Evolutionary conservation across 805 yeast species (phyloP), one percentile per base, ranked within the genome.

Genomic region (Suhomyces prunicola): DNA sequence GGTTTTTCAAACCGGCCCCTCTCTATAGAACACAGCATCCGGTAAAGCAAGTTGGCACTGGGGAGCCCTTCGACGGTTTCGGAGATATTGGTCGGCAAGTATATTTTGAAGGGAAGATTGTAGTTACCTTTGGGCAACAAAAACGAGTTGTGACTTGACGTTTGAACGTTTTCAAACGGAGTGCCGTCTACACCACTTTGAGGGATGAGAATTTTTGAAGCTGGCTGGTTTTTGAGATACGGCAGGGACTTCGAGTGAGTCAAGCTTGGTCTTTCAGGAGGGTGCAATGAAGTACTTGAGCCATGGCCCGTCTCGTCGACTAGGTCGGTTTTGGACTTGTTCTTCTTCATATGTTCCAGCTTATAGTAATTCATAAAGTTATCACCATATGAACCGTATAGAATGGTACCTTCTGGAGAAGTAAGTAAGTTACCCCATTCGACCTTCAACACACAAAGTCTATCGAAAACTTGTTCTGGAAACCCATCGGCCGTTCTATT

Each of bases 61-160:
- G 66, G 61, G 46, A 80, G 65, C 3, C 84, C 83, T 62, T 81
- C 85, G 1, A 81, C 73, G 0, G 84, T 75, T 57, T 80, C 85
- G 9, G 80, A 73, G 0, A 76, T 57, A 51, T 74, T 73, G 1
- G 81, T 72, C 0, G 85, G 85, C 26, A 81, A 62, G 10, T 62
- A 64, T 7, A 74, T 65, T 33, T 56, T 62, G 57, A 81, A 81
- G 0, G 85, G 85, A 48, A 81, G 63, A 44, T 76, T 72, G 58
- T 81, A 81, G 60, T 81, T 81, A 1, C 85, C 85, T 51, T 74
- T 67, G 1, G 83, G 83, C 27, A 81, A 64, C 12, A 71, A 63
- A 57, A 70, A 81, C 13, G 76, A 71, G 56, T 68, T 69, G 47
- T 58, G 57, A 6, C 60, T 55, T 4, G 68, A 50, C 2, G 63